Conservation (phyloP, 73 alveolate genomes). For the Paramecium biaurelia region DNA sequence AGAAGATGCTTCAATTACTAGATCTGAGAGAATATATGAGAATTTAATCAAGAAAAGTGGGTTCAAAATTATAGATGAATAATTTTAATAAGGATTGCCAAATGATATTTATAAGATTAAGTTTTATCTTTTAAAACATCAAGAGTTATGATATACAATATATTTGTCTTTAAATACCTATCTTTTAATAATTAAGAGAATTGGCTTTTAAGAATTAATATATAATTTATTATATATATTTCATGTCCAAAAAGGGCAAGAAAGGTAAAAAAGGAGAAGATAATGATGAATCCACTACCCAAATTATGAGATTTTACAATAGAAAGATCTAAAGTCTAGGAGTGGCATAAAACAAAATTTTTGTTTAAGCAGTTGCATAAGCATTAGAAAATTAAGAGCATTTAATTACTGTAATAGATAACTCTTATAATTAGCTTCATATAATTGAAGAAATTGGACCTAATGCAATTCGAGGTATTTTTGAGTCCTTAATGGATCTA, state of each 20-base stretch:
- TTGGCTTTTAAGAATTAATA: neutral
- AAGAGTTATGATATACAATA: neutral
- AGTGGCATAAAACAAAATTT: conserved; percentile 27
- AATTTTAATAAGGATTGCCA: neutral
- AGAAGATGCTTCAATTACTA: neutral
- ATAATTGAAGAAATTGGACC: conserved; percentile 56
- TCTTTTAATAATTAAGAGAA: neutral
- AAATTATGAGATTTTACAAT: conserved; percentile 33
- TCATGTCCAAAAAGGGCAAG: conserved; percentile 57
- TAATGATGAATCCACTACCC: conserved; percentile 32
- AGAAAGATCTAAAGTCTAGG: conserved; percentile 17
- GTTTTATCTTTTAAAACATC: neutral
- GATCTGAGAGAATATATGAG: neutral
- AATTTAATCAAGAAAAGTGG: neutral
- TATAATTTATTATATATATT: neutral
- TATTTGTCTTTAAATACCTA: no score
- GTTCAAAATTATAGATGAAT: neutral
- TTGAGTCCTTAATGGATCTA: conserved; percentile 60
- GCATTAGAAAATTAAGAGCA: conserved; percentile 40
- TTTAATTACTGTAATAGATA: neutral
- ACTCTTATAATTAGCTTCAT: conserved; percentile 12
- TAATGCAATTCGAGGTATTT: conserved; percentile 50
- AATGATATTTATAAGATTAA: neutral
- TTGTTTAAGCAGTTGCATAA: conserved; percentile 40
- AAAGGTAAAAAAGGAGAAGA: conserved; percentile 41